phyloP scores from a whole-genome alignment of 2,329 filamentous ascomycete genomes.

The Metarhizium humberi region DNA sequence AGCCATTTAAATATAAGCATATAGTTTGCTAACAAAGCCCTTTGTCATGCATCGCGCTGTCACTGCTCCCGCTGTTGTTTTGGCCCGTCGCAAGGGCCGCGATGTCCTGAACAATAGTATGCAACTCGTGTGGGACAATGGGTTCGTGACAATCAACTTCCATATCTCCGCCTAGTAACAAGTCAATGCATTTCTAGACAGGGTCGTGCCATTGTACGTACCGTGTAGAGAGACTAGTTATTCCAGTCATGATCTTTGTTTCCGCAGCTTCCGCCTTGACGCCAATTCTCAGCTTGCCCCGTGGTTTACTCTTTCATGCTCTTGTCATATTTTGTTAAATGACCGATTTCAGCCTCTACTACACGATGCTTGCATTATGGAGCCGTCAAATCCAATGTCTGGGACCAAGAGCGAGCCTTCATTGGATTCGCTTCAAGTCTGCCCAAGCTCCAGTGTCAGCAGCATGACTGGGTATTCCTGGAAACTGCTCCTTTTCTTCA shows the following conservation, averaged over 20 bases:
- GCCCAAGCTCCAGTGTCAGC: neutral
- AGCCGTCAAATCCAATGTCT: neutral
- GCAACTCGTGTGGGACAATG: neutral
- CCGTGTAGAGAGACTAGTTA: neutral
- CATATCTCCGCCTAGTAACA: no score
- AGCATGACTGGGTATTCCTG: constrained; percentile 14
- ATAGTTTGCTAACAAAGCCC: neutral
- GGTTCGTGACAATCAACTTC: neutral
- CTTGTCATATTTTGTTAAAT: neutral
- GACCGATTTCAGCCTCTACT: no score
- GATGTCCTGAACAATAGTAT: neutral
- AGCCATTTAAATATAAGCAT: neutral
- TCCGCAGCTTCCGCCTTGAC: neutral
- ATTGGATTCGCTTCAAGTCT: neutral
- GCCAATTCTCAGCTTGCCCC: no score
- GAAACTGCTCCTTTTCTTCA: constrained; percentile 61
- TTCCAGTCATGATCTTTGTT: neutral
- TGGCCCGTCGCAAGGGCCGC: neutral
- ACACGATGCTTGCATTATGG: neutral
- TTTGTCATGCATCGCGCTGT: neutral
- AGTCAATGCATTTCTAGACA: neutral
- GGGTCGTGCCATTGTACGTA: neutral
- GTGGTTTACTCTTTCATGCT: no score
- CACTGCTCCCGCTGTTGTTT: neutral
- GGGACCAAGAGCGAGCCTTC: neutral